phyloP scores from a whole-genome alignment of 1,284 basidiomycete genomes.

The Ceratobasidium sp. region DNA sequence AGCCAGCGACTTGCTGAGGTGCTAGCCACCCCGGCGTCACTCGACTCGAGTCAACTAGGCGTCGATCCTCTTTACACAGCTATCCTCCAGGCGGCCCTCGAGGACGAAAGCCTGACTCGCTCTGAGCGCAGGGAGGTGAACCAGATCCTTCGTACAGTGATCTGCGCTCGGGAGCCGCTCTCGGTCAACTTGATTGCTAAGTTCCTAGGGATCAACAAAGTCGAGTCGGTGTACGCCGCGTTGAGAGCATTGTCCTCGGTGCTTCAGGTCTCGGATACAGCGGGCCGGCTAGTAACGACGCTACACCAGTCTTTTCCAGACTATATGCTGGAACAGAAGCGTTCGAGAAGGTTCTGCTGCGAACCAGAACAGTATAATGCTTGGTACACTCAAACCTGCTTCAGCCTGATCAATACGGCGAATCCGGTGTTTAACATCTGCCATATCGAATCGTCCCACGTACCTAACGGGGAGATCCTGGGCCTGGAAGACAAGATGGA shows the following conservation, averaged over 20 bases:
- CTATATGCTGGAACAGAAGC: slow-evolving; percentile 11
- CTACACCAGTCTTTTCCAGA: slow-evolving; percentile 20
- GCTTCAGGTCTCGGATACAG: neutral
- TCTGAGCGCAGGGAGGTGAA: neutral
- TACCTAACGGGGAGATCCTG: no score
- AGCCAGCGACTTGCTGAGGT: neutral
- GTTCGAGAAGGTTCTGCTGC: neutral
- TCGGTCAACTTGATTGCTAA: neutral
- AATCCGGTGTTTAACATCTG: no score
- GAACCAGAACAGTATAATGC: neutral
- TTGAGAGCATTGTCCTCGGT: slow-evolving; percentile 11
- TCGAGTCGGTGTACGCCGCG: neutral
- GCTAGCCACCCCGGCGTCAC: neutral
- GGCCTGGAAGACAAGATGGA: no score
- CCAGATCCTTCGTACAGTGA: slow-evolving; percentile 7
- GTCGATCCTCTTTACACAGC: slow-evolving; percentile 10
- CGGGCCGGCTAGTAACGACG: neutral
- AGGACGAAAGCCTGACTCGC: neutral
- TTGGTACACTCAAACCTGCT: neutral
- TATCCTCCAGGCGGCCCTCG: slow-evolving; percentile 9
- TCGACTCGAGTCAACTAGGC: neutral
- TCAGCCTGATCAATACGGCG: neutral
- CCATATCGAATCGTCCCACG: no score
- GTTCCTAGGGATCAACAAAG: neutral
- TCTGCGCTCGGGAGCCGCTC: slow-evolving; percentile 26